Evolutionary conservation across 345 rosid genomes (phyloP).

Genomic region (Acer campestre): DNA sequence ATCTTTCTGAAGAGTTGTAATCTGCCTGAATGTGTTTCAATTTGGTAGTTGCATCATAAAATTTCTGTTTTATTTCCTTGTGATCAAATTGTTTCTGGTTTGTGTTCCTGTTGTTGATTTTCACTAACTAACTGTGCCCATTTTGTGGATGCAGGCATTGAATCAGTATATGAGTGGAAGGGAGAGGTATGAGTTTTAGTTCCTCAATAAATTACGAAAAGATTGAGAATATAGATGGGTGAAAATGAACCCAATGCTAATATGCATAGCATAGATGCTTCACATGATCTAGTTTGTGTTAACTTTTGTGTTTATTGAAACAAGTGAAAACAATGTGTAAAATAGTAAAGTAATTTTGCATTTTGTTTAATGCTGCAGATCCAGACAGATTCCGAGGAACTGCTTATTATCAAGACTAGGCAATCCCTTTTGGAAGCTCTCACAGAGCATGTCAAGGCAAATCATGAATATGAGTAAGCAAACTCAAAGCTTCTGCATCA

Average conservation of each 20-base stretch:
- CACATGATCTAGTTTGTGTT: not conserved
- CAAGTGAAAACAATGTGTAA: not conserved
- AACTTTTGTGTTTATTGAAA: not conserved
- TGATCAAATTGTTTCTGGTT: not conserved
- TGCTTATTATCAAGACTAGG: conserved; percentile 89
- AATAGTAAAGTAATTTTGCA: not conserved
- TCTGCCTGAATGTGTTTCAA: not conserved
- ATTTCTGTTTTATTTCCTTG: not conserved
- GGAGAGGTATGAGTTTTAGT: conserved; percentile 65
- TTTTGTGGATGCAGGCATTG: conserved; percentile 61
- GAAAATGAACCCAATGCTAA: not conserved
- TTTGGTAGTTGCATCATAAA: not conserved
- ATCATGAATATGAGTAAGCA: conserved; percentile 95
- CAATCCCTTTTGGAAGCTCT: conserved; percentile 76
- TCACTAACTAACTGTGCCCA: conserved; percentile 8
- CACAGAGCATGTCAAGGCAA: conserved; percentile 86
- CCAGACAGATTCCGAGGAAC: conserved; percentile 81
- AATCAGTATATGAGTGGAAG: conserved; percentile 88
- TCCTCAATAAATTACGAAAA: not conserved
- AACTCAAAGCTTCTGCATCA: conserved; percentile 28
- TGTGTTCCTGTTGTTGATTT: not conserved
- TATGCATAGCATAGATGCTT: not conserved
- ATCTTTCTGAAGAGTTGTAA: not conserved
- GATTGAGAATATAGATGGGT: not conserved
- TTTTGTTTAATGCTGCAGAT: conserved; percentile 50